Evolutionary conservation across 805 yeast genomes (phyloP), one percentile per base, ranked within the genome.

Genomic region (Cyberlindnera euphorbiae): DNA sequence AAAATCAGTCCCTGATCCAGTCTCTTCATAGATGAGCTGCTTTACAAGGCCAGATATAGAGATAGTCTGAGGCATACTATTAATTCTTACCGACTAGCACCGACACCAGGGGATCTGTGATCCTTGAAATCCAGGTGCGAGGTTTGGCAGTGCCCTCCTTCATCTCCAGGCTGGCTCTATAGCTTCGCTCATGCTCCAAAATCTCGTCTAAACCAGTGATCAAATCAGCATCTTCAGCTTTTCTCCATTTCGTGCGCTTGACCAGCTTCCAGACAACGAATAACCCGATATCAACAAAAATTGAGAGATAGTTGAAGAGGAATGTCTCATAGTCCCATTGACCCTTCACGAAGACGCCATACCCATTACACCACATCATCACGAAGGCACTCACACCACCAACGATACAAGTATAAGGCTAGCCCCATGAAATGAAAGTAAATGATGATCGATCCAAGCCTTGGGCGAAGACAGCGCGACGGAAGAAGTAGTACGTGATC

Each of bases 231-330:
- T 73, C 75, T 26, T 50, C 48, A 5, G 75, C 67, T 5, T 61
- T 54, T 38, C 62, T 63, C 55, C 69, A 62, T 33, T 64, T 66
- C 13, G 77, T 70, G 36, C 69, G 66, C 38, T 73, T 74, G 36
- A 63, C 29, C 4, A 77, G 32, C 49, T 79, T 79, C 73, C 82
- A 77, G 26, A 59, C 54, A 8, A 72, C 19, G 40, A 62, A 78
- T n/a, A 75, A 58, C 1, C 48, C 67, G 23, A 75, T 49, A 38
- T 68, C 69, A 33, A 77, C 57, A 40, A 84, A 83, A 10, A 85
- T 69, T 79, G 82, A 79, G 41, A 86, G 64, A 52, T 86, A 86
- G 50, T 73, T 73, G 59, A 76, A 82, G 47, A 84, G 63, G 60
- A 86, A 86, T 8, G 67, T 62, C 39, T 77, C 67, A 14, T 69